Base-by-base conservation (phyloP, 139 green algal species). In the Mesotaenium endlicherianum region DNA sequence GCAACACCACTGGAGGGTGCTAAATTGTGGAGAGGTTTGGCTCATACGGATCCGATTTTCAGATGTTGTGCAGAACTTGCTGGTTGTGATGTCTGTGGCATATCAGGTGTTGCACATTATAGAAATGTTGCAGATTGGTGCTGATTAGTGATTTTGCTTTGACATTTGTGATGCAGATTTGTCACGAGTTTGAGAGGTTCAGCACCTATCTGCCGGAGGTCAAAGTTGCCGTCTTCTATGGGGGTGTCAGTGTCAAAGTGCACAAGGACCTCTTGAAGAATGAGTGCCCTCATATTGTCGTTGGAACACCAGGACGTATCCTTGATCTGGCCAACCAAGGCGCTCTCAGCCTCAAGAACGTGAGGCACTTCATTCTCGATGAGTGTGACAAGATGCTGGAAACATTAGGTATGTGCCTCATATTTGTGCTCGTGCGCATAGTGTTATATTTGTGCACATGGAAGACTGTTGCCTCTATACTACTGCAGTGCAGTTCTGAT, bases 301-400 rank as follows among this genome's bases (percentile, higher is more conserved):
- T 99, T 11, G 97, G 95, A 49, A 99, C 96, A 0, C 97, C 97
- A 11, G 97, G 97, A 20, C 92, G 97, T n/a, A 92, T 98, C 77
- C 83, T 90, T 58, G 75, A 74, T 40, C 93, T 99, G 31, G 94
- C 88, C 0, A 91, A 93, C 67, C 90, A 97, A 75, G 88, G 88
- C 36, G 74, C 82, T 20, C 90, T 99, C 36, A 94, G 97, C 58
- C 88, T 99, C 77, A 91, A 89, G 57, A 87, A 91, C 77, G 88
- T 98, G n/a, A 89, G 92, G 2, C 94, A 98, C 91, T 99, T 99
- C 87, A 91, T 99, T 6, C 89, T 99, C 16, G 97, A 99, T 83
- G 97, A 99, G 92, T 99, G 97, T 86, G 97, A 99, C 91, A 99
- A 99, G 91, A 95, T 98, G 93, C 92, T 99, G 85, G 95, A 98